Evolutionary conservation across 2,329 filamentous ascomycete genomes (phyloP), one percentile per base, ranked within the genome.

Genomic region (Gnomoniopsis smithogilvyi): DNA sequence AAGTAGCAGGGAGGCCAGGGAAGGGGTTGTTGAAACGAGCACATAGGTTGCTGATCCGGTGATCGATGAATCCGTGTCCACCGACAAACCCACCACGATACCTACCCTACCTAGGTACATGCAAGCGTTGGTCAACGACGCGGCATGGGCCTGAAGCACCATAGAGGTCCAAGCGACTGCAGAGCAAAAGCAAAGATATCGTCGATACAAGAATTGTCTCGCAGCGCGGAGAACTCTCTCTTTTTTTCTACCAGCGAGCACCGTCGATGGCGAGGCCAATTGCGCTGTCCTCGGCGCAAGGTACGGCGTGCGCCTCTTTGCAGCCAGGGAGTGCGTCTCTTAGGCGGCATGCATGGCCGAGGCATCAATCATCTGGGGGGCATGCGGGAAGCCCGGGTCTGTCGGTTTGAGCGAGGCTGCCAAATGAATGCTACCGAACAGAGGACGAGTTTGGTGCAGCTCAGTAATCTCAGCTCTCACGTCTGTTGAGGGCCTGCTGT

Each of bases 21-120:
- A 56, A 48, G 56, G 55, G 47, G 21, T 45, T 46, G 52, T 53
- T 59, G 51, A 55, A 55, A 56, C 47, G 51, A 51, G 51, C 30
- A 26, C 45, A 47, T 2, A 24, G 21, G 10, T 24, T 47, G 45
- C 6, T 24, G 19, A 47, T 24, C 19, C 41, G 50, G 51, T 45
- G 17, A 43, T 52, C 48, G 50, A 36, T 51, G 51, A 51, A 51
- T 48, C 51, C 12, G 22, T 33, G 15, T 45, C 36, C 51, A 14
- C 15, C 38, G 26, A 11, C 2, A 17, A 26, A 26, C 51, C 17
- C 14, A 41, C 50, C 17, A 17, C 50, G 34, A 38, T 3, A 46
- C 14, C 17, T 17, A 22, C 43, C 41, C 14, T 11, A 22, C 26
- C 26, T 30, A 19, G 43, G 43, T n/a, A 17, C 43, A 46, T 19